Percentiles rank a stretch among this genome's conserved stretches.
Conservation (phyloP, 2,329 filamentous ascomycete species). For the Ampelomyces quisqualis region DNA sequence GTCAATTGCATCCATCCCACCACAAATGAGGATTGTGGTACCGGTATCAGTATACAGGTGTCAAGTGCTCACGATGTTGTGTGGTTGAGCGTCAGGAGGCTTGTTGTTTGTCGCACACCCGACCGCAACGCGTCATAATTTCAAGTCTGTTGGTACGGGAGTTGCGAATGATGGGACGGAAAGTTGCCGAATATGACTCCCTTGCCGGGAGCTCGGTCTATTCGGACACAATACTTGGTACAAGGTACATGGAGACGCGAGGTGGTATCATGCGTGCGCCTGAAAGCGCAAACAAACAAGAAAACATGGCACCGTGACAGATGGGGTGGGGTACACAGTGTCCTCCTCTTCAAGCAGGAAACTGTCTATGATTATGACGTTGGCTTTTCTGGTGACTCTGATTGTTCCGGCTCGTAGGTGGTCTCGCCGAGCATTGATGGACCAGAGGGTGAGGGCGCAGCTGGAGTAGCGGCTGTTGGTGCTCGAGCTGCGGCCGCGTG, state of each 20-base stretch:
- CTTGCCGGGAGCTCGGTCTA: slow-evolving; percentile 21
- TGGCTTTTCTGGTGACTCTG: slow-evolving; percentile 28
- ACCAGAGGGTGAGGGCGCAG: slow-evolving; percentile 32
- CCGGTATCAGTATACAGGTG: no score
- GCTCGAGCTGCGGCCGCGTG: slow-evolving; percentile 70
- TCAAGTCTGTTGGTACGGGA: slow-evolving; percentile 8
- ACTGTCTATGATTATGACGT: slow-evolving; percentile 15
- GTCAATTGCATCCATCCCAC: no score
- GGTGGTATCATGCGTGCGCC: slow-evolving; percentile 28
- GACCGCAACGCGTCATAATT: slow-evolving; percentile 14
- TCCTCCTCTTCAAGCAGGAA: not conserved
- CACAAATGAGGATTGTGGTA: no score
- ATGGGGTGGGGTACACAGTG: not conserved
- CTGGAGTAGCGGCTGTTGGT: slow-evolving; percentile 45
- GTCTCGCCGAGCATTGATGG: slow-evolving; percentile 45
- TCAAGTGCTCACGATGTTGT: not conserved
- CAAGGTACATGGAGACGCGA: slow-evolving; percentile 26
- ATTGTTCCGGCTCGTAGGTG: slow-evolving; percentile 46
- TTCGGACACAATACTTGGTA: slow-evolving; percentile 18
- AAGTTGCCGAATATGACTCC: slow-evolving; percentile 7
- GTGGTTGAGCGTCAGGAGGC: not conserved
- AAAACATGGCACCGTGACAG: no score
- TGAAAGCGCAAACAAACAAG: slow-evolving; percentile 14
- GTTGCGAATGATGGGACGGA: slow-evolving; percentile 5
- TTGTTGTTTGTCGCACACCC: slow-evolving; percentile 18